Percentiles rank a stretch among this genome's conserved stretches.
Evolutionary conservation across 179 eudicot genomes (phyloP).

Genomic region (Corrigiola litoralis): DNA sequence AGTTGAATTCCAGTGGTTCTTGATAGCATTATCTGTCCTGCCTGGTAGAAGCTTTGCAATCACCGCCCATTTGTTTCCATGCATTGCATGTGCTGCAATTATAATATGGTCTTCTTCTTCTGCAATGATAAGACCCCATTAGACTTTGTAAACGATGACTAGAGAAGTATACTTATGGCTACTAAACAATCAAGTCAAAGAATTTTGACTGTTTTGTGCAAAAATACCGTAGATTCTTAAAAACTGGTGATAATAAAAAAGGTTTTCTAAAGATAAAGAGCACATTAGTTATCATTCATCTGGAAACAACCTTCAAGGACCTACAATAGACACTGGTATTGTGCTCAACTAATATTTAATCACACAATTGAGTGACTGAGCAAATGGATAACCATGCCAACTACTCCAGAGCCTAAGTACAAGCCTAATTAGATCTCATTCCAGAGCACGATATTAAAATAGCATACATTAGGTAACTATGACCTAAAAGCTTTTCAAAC

Average conservation of each 20-base stretch:
- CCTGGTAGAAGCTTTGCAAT: constrained; percentile 81
- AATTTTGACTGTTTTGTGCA: neutral
- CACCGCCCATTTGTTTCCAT: constrained; percentile 86
- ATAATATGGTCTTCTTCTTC: constrained; percentile 74
- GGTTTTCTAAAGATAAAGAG: neutral
- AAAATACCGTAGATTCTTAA: neutral
- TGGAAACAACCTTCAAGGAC: neutral
- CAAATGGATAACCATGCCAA: no score
- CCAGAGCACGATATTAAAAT: no score
- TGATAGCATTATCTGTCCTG: constrained; percentile 84
- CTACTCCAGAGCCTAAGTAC: no score
- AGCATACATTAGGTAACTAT: no score
- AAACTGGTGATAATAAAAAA: neutral
- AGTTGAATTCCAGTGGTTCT: constrained; percentile 94
- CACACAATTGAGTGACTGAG: no score
- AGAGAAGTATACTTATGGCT: neutral
- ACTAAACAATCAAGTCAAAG: neutral
- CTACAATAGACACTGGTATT: neutral
- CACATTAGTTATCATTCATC: neutral
- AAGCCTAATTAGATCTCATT: no score
- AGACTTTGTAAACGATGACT: constrained; percentile 4
- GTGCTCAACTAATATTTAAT: no score
- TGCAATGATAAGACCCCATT: constrained; percentile 28
- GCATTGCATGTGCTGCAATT: constrained; percentile 58
- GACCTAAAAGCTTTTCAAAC: no score